Evolutionary conservation across 306 rosid genomes (phyloP), one percentile per base, ranked within the genome.

Genomic region (Cucumis sativus): DNA sequence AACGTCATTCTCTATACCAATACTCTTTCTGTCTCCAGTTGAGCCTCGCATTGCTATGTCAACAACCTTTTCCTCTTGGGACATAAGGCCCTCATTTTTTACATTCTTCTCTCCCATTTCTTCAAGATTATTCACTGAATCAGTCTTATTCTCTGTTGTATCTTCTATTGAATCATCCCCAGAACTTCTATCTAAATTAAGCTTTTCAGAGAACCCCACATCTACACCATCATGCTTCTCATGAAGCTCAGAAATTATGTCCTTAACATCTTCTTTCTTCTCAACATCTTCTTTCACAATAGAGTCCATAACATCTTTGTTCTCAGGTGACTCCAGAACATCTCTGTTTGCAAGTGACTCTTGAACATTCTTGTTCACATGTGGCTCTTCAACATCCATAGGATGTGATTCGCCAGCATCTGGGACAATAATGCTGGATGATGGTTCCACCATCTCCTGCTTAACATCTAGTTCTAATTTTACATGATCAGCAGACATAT

Each of bases 101-200:
- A 85, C 85, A 37, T 59, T 73, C 77, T 75, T 88, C 67, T 88
- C 83, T 81, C 81, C 81, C 78, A 86, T 86, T 74, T 88, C 88
- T 79, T 80, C 90, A 80, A 83, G 88, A 79, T 75, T 71, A 84
- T 87, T 89, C 84, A 85, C 91, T 21, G 89, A 91, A 82, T 92
- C 97, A 85, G 84, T 80, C 81, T 88, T 95, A 83, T 78, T 87
- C 89, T 95, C 99, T 28, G 84, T 82, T 82, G 88, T 83, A 89
- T 95, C 99, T 84, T 92, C 99, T 89, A 95, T 92, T 51, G 99
- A 95, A 89, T 95, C 98, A 84, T 95, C 99, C 74, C 98, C 98
- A 82, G 98, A 91, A 89, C 99, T 95, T 85, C 97, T 88, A 85
- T 95, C 99, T 79, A 95, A 83, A 86, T 95, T 92, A 84, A 95